These are phyloP conservation scores for Aspergillus melleus DNA, from an alignment of 2,329 filamentous ascomycete genomes.

Conservation along the genomic window DNA sequence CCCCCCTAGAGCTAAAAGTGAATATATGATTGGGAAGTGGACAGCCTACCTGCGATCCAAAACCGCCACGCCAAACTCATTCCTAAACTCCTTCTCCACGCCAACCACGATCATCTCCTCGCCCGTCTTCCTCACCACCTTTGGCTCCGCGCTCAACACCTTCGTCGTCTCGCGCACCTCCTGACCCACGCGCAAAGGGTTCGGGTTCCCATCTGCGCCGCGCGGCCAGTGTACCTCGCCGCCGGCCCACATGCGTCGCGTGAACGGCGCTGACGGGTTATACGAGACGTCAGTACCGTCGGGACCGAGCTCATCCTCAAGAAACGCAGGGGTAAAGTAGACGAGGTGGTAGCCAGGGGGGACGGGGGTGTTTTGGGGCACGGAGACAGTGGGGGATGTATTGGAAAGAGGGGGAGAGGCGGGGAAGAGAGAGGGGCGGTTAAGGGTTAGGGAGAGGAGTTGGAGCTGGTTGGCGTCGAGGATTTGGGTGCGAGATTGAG, in stretches of 20 bases:
- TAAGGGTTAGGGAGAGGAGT: conserved; percentile 60
- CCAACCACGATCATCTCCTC: conserved; percentile 66
- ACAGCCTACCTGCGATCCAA: conserved; percentile 53
- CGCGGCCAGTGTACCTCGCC: conserved; percentile 58
- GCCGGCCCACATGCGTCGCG: conserved; percentile 67
- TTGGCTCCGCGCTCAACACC: conserved; percentile 55
- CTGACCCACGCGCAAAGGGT: conserved; percentile 55
- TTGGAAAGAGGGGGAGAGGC: conserved; percentile 41
- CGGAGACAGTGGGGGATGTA: conserved; percentile 30
- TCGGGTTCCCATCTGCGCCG: conserved; percentile 27
- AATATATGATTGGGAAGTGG: no score
- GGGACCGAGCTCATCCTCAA: conserved; percentile 55
- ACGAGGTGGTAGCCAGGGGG: conserved; percentile 63
- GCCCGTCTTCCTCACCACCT: conserved; percentile 55
- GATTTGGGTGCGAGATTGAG: conserved; percentile 49
- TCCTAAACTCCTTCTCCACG: conserved; percentile 61
- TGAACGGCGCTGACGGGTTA: conserved; percentile 61
- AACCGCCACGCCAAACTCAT: conserved; percentile 52
- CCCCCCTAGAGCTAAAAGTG: no score
- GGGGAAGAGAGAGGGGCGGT: conserved; percentile 48
- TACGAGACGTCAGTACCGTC: conserved; percentile 64
- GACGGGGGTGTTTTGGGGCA: conserved; percentile 48
- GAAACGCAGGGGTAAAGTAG: conserved; percentile 61
- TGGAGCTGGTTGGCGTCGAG: conserved; percentile 65
- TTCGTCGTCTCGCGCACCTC: conserved; percentile 57